phyloP scores from a whole-genome alignment of 352 stramenopile genomes.

The Globisporangium cylindrosporum region DNA sequence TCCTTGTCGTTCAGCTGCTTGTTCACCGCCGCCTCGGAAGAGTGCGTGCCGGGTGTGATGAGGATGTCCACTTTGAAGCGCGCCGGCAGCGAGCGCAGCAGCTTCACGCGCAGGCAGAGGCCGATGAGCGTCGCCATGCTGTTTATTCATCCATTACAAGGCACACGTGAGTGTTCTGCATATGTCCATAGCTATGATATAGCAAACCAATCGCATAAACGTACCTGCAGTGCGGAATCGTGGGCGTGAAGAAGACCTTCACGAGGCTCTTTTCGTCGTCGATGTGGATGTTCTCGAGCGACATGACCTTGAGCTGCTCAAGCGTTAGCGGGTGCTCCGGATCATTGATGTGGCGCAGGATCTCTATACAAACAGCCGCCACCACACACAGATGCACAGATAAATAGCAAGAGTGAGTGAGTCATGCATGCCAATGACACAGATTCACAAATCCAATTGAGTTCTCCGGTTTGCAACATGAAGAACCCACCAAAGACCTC shows the following conservation, averaged over 20 bases:
- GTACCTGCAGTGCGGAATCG: constrained; percentile 94
- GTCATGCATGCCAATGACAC: neutral
- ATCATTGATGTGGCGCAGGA: constrained; percentile 89
- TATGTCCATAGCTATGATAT: neutral
- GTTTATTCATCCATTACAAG: neutral
- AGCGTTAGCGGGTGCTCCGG: constrained; percentile 92
- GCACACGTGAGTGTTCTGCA: neutral
- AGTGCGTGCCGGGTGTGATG: constrained; percentile 94
- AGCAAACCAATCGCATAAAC: neutral
- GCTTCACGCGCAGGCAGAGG: constrained; percentile 94
- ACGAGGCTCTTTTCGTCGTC: constrained; percentile 80
- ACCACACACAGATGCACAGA: neutral
- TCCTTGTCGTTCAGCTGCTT: constrained; percentile 98
- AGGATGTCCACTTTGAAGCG: constrained; percentile 94
- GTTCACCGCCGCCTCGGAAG: constrained; percentile 94
- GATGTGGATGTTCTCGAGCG: constrained; percentile 88
- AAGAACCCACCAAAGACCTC: constrained; percentile 78
- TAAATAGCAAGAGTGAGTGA: neutral
- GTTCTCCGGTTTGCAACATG: neutral
- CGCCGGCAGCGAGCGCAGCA: constrained; percentile 90
- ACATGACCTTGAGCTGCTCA: constrained; percentile 93
- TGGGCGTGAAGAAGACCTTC: constrained; percentile 90
- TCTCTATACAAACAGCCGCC: constrained; percentile 38
- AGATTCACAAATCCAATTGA: neutral
- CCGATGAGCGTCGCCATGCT: constrained; percentile 98